Evolutionary conservation across 148 eudicot species (phyloP).

Genomic region (Silene uniflora): DNA sequence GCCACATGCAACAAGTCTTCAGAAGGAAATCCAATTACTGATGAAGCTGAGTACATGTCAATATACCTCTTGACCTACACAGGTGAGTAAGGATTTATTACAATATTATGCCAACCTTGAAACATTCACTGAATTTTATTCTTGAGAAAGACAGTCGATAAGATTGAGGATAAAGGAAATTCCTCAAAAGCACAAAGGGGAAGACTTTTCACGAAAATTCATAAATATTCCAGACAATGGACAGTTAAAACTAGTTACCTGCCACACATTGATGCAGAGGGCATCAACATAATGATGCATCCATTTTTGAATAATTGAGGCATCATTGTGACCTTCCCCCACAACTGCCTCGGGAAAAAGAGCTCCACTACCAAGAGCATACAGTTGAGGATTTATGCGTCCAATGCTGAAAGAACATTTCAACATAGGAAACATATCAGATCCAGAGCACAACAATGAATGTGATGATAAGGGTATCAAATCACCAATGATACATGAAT

Average conservation of each 20-base stretch:
- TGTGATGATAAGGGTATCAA: not conserved
- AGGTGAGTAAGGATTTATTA: constrained; percentile 7
- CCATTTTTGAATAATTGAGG: constrained; percentile 45
- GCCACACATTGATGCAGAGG: constrained; percentile 95
- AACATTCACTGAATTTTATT: not conserved
- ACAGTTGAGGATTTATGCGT: constrained; percentile 74
- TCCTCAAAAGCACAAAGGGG: not conserved
- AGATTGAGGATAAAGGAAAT: not conserved
- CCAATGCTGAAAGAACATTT: constrained; percentile 67
- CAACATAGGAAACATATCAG: constrained; percentile 19
- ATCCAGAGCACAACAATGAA: not conserved
- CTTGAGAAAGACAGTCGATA: constrained; percentile 2
- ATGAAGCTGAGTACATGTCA: constrained; percentile 86
- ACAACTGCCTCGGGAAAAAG: constrained; percentile 34
- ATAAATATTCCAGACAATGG: not conserved
- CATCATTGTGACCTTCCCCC: constrained; percentile 25
- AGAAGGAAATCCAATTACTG: constrained; percentile 82
- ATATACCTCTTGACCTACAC: constrained; percentile 91
- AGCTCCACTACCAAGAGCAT: constrained; percentile 68
- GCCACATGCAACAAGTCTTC: constrained; percentile 71
- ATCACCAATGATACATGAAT: not conserved
- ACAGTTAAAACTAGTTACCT: constrained; percentile 45
- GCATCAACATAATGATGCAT: constrained; percentile 69
- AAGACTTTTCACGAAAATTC: not conserved
- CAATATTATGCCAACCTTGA: not conserved